Conservation (phyloP, 345 rosid genomes). For the Erodium maritimum region DNA sequence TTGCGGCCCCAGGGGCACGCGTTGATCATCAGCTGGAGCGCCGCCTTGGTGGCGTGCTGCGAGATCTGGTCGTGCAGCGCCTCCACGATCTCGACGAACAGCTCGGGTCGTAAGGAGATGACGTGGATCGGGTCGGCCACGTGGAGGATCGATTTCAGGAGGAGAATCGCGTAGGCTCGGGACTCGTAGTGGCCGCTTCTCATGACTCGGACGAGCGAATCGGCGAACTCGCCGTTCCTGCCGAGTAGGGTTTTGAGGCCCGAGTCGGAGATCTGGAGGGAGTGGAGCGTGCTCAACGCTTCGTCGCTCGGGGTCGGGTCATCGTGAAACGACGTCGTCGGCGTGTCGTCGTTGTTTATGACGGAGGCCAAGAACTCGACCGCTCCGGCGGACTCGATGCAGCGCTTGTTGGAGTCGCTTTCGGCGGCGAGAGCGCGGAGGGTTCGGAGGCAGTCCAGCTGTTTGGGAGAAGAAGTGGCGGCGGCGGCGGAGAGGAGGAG, state of each 20-base stretch:
- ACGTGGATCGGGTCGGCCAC: slow-evolving; percentile 49
- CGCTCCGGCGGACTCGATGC: slow-evolving; percentile 61
- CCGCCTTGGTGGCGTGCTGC: slow-evolving; percentile 45
- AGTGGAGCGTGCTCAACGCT: slow-evolving; percentile 46
- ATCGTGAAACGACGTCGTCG: too few species aligned
- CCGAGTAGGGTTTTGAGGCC: slow-evolving; percentile 41
- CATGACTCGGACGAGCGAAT: slow-evolving; percentile 44
- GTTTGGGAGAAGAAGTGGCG: slow-evolving; percentile 23
- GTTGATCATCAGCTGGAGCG: slow-evolving; percentile 34
- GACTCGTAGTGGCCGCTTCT: slow-evolving; percentile 31
- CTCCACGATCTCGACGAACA: slow-evolving; percentile 38
- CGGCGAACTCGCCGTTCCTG: slow-evolving; percentile 30
- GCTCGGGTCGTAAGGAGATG: slow-evolving; percentile 21
- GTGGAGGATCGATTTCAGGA: slow-evolving; percentile 32
- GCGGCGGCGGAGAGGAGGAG: slow-evolving; percentile 49
- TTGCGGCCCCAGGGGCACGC: slow-evolving; percentile 61
- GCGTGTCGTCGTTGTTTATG: slow-evolving; percentile 13
- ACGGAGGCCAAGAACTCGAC: slow-evolving; percentile 50
- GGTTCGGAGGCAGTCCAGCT: slow-evolving; percentile 35
- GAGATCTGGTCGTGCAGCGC: slow-evolving; percentile 45
- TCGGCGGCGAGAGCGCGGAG: slow-evolving; percentile 44
- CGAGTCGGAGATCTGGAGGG: slow-evolving; percentile 51
- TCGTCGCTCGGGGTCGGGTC: slow-evolving; percentile 29
- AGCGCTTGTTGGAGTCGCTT: slow-evolving; percentile 46
- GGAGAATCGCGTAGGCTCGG: slow-evolving; percentile 35